Percentiles rank a stretch among this genome's conserved stretches.
Evolutionary conservation across 345 rosid species (phyloP).

Genomic region (Populus nigra): DNA sequence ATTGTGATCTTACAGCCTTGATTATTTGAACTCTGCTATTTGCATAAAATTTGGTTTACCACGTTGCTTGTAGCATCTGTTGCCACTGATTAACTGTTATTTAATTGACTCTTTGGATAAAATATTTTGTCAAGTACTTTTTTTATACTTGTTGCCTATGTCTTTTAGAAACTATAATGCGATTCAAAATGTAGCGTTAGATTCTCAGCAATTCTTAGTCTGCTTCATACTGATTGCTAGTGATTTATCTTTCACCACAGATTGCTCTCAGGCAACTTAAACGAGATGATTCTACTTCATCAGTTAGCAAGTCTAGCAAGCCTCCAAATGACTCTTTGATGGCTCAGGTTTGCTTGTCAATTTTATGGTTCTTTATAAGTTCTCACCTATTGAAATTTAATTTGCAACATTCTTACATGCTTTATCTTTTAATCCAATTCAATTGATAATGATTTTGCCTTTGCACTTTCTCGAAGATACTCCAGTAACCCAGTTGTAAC

Average conservation of each 20-base stretch:
- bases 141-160: background rate
- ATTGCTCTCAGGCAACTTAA: conserved; percentile 54
- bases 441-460: background rate
- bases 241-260: conserved; percentile 35
- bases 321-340: conserved; percentile 57
- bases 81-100: background rate
- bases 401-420: background rate
- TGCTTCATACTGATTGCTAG: conserved; percentile 1
- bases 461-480: no score
- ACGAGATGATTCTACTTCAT: conserved; percentile 48
- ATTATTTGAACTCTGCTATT: background rate
- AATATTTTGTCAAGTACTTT: background rate
- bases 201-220: background rate
- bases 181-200: background rate
- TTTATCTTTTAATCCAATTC: background rate
- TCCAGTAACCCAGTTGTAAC: background rate
- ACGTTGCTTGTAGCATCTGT: background rate
- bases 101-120: background rate
- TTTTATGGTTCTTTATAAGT: conserved; percentile 1
- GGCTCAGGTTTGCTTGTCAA: conserved; percentile 63
- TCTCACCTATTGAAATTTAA: background rate
- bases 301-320: conserved; percentile 68
- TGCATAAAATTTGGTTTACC: background rate
- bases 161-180: background rate
- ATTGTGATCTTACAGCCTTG: background rate